These are phyloP conservation scores for Tremellales sp. DNA, from an alignment of 1,284 basidiomycete species.

Conservation along the genomic window DNA sequence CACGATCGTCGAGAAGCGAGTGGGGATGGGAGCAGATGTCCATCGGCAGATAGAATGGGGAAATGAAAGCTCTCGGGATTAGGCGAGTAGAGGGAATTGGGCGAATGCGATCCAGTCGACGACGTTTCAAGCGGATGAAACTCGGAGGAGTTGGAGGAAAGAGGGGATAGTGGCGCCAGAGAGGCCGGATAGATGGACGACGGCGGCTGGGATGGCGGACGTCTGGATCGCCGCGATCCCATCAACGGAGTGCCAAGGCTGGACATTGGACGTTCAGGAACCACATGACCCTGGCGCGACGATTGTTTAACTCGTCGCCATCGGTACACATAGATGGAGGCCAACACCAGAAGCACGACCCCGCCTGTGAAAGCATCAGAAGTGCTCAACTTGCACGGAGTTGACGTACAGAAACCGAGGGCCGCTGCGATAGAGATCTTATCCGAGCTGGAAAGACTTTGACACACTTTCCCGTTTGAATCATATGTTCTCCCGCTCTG, in stretches of 20 bases:
- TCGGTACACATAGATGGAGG: slow-evolving; percentile 6
- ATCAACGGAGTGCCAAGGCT: slow-evolving; percentile 15
- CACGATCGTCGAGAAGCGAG: slow-evolving; percentile 22
- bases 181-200: neutral
- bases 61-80: slow-evolving; percentile 33
- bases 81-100: slow-evolving; percentile 17
- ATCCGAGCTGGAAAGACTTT: slow-evolving; percentile 18
- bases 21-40: slow-evolving; percentile 28
- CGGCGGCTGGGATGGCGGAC: neutral
- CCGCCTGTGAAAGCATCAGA: neutral
- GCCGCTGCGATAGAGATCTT: slow-evolving; percentile 23
- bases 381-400: neutral
- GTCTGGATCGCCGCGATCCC: slow-evolving; percentile 1
- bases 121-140: slow-evolving; percentile 6
- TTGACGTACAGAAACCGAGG: slow-evolving; percentile 22
- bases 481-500: slow-evolving; percentile 32
- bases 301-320: neutral
- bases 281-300: neutral
- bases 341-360: slow-evolving; percentile 1
- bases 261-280: slow-evolving; percentile 11
- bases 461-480: slow-evolving; percentile 27
- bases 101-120: slow-evolving; percentile 1
- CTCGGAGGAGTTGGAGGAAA: slow-evolving; percentile 6
- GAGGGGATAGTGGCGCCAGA: slow-evolving; percentile 6
- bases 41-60: slow-evolving; percentile 36